phyloP scores from a whole-genome alignment of 805 yeast species.

The Ogataea saltuana region DNA sequence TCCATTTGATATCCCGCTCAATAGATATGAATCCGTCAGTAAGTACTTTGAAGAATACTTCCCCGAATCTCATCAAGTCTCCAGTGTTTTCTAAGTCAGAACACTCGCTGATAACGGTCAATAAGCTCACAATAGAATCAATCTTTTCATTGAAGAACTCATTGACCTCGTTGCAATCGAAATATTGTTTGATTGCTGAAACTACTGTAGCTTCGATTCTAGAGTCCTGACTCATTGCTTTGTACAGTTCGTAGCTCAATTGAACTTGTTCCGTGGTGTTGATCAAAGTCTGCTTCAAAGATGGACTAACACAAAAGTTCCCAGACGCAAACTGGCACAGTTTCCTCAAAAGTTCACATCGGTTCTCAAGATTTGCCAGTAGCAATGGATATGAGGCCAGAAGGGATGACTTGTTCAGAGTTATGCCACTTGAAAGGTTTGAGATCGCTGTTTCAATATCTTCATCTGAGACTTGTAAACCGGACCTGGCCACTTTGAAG shows the following conservation, averaged over 20 bases:
- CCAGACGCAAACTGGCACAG: conserved; percentile 24
- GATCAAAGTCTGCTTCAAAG: conserved; percentile 17
- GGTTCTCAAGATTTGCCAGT: conserved; percentile 49
- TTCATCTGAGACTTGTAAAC: conserved; percentile 37
- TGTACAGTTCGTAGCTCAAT: conserved; percentile 19
- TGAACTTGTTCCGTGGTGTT: conserved; percentile 22
- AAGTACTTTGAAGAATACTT: conserved; percentile 14
- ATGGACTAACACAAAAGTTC: conserved; percentile 21
- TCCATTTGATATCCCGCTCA: conserved; percentile 22
- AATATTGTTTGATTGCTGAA: conserved; percentile 1
- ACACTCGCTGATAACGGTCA: conserved; percentile 3
- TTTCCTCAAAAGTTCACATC: conserved; percentile 37
- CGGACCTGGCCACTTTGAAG: conserved; percentile 37
- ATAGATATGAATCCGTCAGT: conserved; percentile 19
- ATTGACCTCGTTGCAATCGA: conserved; percentile 2
- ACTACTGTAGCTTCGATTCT: conserved; percentile 1
- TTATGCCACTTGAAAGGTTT: conserved; percentile 54
- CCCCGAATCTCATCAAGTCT: conserved; percentile 16
- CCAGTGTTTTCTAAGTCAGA: conserved; percentile 10
- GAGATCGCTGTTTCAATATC: conserved; percentile 55
- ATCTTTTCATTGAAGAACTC: conserved; percentile 13
- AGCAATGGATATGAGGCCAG: conserved; percentile 54
- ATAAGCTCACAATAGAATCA: conserved; percentile 9
- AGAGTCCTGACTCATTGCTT: conserved; percentile 4
- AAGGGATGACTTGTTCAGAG: conserved; percentile 53